Conservation (phyloP, 2,329 filamentous ascomycete species). For the Whalleya microplaca region DNA sequence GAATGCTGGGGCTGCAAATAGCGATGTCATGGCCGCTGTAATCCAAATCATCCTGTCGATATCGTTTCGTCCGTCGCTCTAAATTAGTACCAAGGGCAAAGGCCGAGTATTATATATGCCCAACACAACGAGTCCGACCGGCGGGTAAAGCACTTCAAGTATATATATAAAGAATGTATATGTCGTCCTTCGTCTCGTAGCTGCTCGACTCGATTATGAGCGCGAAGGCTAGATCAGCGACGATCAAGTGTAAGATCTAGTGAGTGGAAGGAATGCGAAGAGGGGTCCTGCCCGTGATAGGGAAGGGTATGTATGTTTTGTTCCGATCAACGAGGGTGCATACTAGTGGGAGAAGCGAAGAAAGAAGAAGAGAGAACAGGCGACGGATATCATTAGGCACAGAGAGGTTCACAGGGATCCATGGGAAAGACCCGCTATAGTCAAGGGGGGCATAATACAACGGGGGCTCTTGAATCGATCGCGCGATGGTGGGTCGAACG, state of each 20-base stretch:
- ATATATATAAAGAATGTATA: constrained; percentile 30
- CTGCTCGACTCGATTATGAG: constrained; percentile 21
- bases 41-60: constrained; percentile 43
- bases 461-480: neutral
- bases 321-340: constrained; percentile 25
- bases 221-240: constrained; percentile 24
- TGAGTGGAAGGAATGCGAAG: constrained; percentile 22
- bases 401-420: neutral
- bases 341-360: constrained; percentile 25
- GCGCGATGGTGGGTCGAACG: neutral
- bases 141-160: constrained; percentile 25
- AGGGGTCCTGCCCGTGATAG: constrained; percentile 40
- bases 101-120: constrained; percentile 6
- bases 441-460: neutral
- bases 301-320: constrained; percentile 34
- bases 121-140: constrained; percentile 27
- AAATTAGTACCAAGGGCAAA: constrained; percentile 14
- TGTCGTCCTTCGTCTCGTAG: constrained; percentile 26
- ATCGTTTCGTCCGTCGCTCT: constrained; percentile 5
- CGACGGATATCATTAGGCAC: constrained; percentile 6
- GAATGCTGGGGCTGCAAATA: constrained; percentile 41
- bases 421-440: neutral
- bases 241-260: constrained; percentile 25
- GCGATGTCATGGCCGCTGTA: constrained; percentile 38
- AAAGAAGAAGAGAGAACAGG: neutral